Evolutionary conservation across 1,284 basidiomycete genomes (phyloP), one percentile per base, ranked within the genome.

Genomic region (Fistulinella cinereoalba): DNA sequence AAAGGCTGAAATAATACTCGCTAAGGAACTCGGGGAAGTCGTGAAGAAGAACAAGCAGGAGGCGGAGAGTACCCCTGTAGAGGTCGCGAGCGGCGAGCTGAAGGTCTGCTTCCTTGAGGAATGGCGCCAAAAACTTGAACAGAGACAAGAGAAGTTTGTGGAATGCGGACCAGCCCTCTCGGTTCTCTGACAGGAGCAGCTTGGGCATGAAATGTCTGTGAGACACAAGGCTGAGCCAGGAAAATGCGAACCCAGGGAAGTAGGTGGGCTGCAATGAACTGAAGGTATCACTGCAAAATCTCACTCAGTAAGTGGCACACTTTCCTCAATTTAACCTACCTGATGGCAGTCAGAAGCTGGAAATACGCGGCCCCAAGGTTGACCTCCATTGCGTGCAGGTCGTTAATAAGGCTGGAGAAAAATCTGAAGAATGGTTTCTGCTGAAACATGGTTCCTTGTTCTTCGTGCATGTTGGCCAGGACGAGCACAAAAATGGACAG

Each of bases 401-500:
- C 97, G 58, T 91, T 94, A 62, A 99, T 76, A 54, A 99, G 79
- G 66, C 92, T 97, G 13, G 94, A 98, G 74, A 99, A 99, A 74
- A 99, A 96, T 48, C 97, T 83, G 74, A 96, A 96, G 78, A 98
- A 99, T 2, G 97, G 96, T 69, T 97, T 95, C 70, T 97, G 95
- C 66, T 96, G 91, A 77, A 99, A 99, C 43, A 82, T 77, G 2
- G 81, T 72, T 3, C 92, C 93, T 64, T 93, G 86, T 61, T 97
- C 93, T 69, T 99, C 93, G 64, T 99, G 96, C 68, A 89, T 81
- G 61, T 95, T 92, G 33, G 97, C 93, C 41, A 99, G 74, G 29
- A 97, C 94, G 51, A 99, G 82, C 37, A 98, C 92, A 63, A 98
- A 88, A 68, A 99, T 99, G 9, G 95, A 97, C 47, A 99, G 72